A percentile compares a stretch with the other conserved stretches of the same genome.
phyloP scores from a whole-genome alignment of 768 basidiomycete species.

The Termitomyces sp. region DNA sequence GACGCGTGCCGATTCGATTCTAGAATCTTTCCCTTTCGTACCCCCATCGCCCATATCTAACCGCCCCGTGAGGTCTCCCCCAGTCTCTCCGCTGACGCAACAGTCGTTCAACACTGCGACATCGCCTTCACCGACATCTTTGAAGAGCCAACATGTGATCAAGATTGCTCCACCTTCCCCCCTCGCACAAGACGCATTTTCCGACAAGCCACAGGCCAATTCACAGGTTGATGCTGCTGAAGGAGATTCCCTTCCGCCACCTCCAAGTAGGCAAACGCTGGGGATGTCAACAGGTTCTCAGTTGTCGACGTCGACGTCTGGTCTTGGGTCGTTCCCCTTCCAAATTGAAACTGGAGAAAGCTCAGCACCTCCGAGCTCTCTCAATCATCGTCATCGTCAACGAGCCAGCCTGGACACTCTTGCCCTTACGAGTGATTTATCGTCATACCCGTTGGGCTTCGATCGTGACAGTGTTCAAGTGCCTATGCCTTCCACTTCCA shows the following conservation, averaged over 20 bases:
- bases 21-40: slow-evolving; percentile 85
- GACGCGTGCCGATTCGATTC: slow-evolving; percentile 75
- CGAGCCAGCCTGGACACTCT: slow-evolving; percentile 84
- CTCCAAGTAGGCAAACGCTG: slow-evolving; percentile 55
- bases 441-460: slow-evolving; percentile 78
- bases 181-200: slow-evolving; percentile 43
- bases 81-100: slow-evolving; percentile 65
- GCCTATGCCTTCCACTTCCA: slow-evolving; percentile 17
- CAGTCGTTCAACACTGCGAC: slow-evolving; percentile 43
- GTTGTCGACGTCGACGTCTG: slow-evolving; percentile 70
- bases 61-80: slow-evolving; percentile 67
- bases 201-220: slow-evolving; percentile 15
- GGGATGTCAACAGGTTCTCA: slow-evolving; percentile 75
- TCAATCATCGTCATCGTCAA: slow-evolving; percentile 50
- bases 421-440: slow-evolving; percentile 74
- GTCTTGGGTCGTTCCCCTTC: slow-evolving; percentile 83
- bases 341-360: slow-evolving; percentile 67
- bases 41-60: slow-evolving; percentile 88
- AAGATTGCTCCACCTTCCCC: slow-evolving; percentile 47
- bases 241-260: slow-evolving; percentile 33
- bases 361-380: slow-evolving; percentile 25
- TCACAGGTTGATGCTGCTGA: slow-evolving; percentile 13
- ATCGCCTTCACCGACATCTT: slow-evolving; percentile 45
- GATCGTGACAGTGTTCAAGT: slow-evolving; percentile 41
- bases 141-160: slow-evolving; percentile 43